Base-by-base conservation (phyloP, 768 basidiomycete genomes). In the Harrya chromipes region DNA sequence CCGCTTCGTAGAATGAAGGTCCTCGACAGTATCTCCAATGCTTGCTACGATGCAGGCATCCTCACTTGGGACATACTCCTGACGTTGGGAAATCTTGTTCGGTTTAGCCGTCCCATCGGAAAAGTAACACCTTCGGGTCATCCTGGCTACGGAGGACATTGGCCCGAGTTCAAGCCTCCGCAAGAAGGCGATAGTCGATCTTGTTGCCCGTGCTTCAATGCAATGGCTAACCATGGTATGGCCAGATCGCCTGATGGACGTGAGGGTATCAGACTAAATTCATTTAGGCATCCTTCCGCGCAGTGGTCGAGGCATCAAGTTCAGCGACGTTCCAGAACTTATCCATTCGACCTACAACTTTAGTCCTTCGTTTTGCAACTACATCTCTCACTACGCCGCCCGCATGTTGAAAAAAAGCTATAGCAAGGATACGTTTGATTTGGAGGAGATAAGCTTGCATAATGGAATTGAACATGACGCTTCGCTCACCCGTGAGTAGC, bases 181-280 rank as follows among this genome's bases (percentile, higher is more conserved):
- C 68, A 66, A 54, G 74, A 81, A 10, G 78, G 76, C 3, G 87
- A 89, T 54, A 86, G 85, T 59, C 73, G 88, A 11, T 78, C 77
- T 56, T 79, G 82, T 5, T 90, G 87, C 54, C 87, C 87, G 6
- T 84, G 77, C 12, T 66, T 90, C 54, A 90, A 90, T 56, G 82
- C 85, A 0, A 71, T 91, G 78, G 85, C 88, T 4, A 90, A 90
- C 61, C 88, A 90, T 55, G 88, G 87, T 87, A 43, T n/a, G 65
- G 14, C 36, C n/a, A 17, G 75, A 76, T 44, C 78, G 70, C 61
- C 72, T 74, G 2, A 81, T 82, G 26, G 46, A 27, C 17, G 21
- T 23, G 11, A 1, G 7, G 10, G 9, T 5, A 37, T 35, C 7
- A 9, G 1, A 17, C 23, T 21, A 33, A 35, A 34, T 39, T 4